These are phyloP conservation scores for Haberlea rhodopensis DNA, from an alignment of 257 asterid species.

Conservation along the genomic window DNA sequence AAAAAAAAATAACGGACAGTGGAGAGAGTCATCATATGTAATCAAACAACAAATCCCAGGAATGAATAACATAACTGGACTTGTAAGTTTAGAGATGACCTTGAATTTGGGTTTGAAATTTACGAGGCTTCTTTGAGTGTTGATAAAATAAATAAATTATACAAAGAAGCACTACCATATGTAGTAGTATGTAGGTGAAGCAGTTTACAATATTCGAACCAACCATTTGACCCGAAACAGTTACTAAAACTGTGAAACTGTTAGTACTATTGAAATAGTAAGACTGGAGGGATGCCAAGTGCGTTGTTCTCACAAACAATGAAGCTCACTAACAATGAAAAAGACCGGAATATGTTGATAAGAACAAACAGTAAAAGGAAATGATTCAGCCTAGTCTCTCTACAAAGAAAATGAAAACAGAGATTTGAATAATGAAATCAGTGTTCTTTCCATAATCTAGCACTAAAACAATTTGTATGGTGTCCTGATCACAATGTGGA, in stretches of 20 bases:
- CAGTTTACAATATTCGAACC: not conserved
- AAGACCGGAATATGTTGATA: conserved; percentile 16
- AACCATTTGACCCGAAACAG: not conserved
- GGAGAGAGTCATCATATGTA: not conserved
- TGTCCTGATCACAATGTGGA: not conserved
- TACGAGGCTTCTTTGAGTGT: not conserved
- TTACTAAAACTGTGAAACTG: not conserved
- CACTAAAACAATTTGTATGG: conserved; percentile 2
- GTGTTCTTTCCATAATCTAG: conserved; percentile 1
- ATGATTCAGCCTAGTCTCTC: conserved; percentile 14
- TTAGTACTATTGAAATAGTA: not conserved
- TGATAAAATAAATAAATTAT: no score
- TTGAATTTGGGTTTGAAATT: not conserved
- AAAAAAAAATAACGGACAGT: not conserved
- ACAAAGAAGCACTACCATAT: not conserved
- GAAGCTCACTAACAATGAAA: conserved; percentile 6
- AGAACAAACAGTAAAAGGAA: conserved; percentile 1
- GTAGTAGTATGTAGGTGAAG: not conserved
- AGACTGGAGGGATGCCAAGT: not conserved
- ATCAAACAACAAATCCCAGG: not conserved
- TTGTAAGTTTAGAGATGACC: not conserved
- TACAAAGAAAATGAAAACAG: not conserved
- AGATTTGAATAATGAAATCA: conserved; percentile 11
- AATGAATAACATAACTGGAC: not conserved
- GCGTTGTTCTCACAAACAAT: not conserved